Conservation (phyloP, 192 early-diverging fungal genomes). For the Coemansia guatemalensis region DNA sequence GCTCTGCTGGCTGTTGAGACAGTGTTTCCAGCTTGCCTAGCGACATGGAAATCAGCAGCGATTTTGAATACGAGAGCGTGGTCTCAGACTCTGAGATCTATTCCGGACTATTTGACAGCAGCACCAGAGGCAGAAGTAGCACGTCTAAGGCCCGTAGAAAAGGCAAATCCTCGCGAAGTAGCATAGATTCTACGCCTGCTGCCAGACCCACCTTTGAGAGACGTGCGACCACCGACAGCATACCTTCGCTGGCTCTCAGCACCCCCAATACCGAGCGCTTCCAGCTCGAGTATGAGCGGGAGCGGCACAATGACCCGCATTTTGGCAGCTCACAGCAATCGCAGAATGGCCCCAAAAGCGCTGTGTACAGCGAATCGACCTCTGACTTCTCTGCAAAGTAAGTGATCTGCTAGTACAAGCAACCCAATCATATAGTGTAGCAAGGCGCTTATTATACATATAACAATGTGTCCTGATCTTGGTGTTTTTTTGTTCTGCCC, state of each 20-base stretch:
- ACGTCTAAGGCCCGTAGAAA: neutral
- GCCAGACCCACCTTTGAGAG: neutral
- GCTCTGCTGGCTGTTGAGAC: neutral
- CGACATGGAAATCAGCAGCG: conserved; percentile 32
- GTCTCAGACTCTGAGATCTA: conserved; percentile 34
- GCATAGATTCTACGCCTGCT: neutral
- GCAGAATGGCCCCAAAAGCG: conserved; percentile 39
- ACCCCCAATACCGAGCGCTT: conserved; percentile 29
- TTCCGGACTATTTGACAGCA: conserved; percentile 17
- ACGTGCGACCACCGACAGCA: conserved; percentile 18
- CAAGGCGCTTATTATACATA: too few relatives aligned
- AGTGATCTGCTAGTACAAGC: conserved; percentile 2
- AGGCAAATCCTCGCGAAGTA: neutral
- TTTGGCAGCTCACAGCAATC: conserved; percentile 23
- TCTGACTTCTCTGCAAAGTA: conserved; percentile 39
- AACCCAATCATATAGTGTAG: neutral
- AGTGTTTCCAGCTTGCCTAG: neutral
- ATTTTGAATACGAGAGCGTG: conserved; percentile 41
- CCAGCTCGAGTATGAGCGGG: conserved; percentile 28
- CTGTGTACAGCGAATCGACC: conserved; percentile 28
- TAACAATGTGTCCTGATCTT: neutral
- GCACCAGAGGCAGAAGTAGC: neutral
- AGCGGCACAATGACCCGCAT: conserved; percentile 10
- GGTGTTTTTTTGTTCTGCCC: neutral
- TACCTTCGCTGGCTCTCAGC: conserved; percentile 21